A percentile compares a stretch with the other conserved stretches of the same genome.
Evolutionary conservation across 139 green algal species (phyloP).

Genomic region (Coccomyxa sp.): DNA sequence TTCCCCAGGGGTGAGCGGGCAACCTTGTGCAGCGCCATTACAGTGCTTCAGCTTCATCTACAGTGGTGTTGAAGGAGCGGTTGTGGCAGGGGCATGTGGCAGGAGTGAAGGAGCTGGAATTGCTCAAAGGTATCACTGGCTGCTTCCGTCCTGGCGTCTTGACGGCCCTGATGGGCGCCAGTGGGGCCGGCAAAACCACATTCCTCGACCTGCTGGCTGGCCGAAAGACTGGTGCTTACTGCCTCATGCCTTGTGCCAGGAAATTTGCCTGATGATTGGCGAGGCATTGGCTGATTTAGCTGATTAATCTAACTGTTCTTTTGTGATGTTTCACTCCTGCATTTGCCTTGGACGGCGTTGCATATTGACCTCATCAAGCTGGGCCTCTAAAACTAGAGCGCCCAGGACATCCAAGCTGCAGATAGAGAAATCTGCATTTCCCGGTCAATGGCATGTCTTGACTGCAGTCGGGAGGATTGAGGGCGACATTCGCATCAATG

Average conservation of each 20-base stretch:
- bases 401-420: too few relatives aligned
- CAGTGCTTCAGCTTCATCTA: too few relatives aligned
- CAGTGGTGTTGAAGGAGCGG: neutral
- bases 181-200: slow-evolving; percentile 43
- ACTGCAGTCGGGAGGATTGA: slow-evolving; percentile 20
- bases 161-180: slow-evolving; percentile 46
- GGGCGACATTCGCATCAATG: slow-evolving; percentile 58
- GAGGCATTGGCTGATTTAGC: neutral
- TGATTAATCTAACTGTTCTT: neutral
- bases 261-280: neutral
- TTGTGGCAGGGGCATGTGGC: neutral
- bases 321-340: neutral
- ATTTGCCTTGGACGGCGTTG: too few relatives aligned
- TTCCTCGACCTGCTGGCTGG: slow-evolving; percentile 52
- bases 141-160: slow-evolving; percentile 42
- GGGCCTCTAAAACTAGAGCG: too few relatives aligned
- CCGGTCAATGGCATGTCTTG: neutral
- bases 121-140: slow-evolving; percentile 38
- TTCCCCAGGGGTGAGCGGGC: too few relatives aligned
- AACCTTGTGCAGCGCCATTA: too few relatives aligned
- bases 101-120: slow-evolving; percentile 23
- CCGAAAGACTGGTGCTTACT: slow-evolving; percentile 28
- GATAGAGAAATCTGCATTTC: neutral
- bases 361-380: too few relatives aligned
- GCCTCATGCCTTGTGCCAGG: neutral